Conservation (phyloP, 805 yeast species). For the Metschnikowia baotianmanensis region DNA sequence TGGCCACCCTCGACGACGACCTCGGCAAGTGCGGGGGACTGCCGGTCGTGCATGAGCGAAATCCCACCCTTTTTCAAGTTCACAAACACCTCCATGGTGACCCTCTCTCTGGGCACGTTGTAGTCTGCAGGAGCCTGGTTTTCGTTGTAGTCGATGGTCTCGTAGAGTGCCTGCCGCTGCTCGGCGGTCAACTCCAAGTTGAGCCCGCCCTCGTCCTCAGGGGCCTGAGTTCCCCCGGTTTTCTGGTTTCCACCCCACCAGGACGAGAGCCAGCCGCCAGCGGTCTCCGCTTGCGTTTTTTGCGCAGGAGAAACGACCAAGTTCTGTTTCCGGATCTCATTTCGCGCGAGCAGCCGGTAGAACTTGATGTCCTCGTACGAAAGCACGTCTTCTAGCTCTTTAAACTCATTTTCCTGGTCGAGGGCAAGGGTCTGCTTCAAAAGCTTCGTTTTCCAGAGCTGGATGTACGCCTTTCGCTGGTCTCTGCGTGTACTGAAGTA, state of each 20-base stretch:
- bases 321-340: conserved; percentile 59
- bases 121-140: conserved; percentile 47
- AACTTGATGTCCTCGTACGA: conserved; percentile 79
- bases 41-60: conserved; percentile 46
- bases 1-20: conserved; percentile 80
- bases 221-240: conserved; percentile 24
- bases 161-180: conserved; percentile 84
- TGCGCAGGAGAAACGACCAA: conserved; percentile 20
- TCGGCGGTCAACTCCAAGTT: conserved; percentile 64
- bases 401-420: conserved; percentile 36
- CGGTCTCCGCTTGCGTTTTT: conserved; percentile 15
- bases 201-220: conserved; percentile 23
- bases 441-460: conserved; percentile 64
- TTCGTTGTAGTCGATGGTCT: conserved; percentile 90
- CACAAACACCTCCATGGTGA: conserved; percentile 65
- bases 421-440: conserved; percentile 27
- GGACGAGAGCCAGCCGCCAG: conserved; percentile 64
- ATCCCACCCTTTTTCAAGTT: conserved; percentile 76
- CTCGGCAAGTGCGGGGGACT: conserved; percentile 59
- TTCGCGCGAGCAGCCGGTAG: conserved; percentile 77
- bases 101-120: conserved; percentile 71
- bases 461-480: conserved; percentile 64
- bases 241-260: conserved; percentile 52
- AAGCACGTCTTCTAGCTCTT: conserved; percentile 55
- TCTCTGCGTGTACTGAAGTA: conserved; percentile 68